A percentile compares a stretch with the other conserved stretches of the same genome.
Evolutionary conservation across 2,329 filamentous ascomycete species (phyloP).

Genomic region (Chrysosporium queenslandicum): DNA sequence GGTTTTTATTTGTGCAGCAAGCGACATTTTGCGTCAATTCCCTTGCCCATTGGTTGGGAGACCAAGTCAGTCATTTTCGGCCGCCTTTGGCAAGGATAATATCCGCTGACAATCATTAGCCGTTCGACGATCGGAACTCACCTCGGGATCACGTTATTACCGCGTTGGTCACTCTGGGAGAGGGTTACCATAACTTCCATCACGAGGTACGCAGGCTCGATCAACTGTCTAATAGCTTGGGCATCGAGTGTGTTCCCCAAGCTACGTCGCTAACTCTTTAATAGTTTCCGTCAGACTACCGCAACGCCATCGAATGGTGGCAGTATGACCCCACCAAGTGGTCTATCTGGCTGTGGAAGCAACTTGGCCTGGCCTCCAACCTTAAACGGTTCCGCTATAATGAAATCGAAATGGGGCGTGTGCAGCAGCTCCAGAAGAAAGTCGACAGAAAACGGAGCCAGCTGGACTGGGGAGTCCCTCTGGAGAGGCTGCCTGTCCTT

Average conservation of each 20-base stretch:
- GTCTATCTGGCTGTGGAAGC: constrained; percentile 76
- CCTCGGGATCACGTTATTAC: constrained; percentile 82
- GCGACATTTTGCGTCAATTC: constrained; percentile 92
- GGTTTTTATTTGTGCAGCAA: constrained; percentile 84
- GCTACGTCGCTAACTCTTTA: too few relatives aligned
- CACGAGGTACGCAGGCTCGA: too few relatives aligned
- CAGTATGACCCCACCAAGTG: constrained; percentile 91
- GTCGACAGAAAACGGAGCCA: constrained; percentile 72
- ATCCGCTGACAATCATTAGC: too few relatives aligned
- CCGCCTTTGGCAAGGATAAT: too few relatives aligned
- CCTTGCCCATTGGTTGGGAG: constrained; percentile 83
- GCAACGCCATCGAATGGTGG: constrained; percentile 82
- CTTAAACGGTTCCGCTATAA: constrained; percentile 86
- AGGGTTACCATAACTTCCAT: constrained; percentile 93
- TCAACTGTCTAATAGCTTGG: too few relatives aligned
- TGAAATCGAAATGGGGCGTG: constrained; percentile 83
- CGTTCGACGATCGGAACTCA: constrained; percentile 86
- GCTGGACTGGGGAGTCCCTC: constrained; percentile 76
- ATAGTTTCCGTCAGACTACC: constrained; percentile 87
- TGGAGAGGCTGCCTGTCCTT: constrained; percentile 76
- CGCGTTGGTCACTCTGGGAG: constrained; percentile 71
- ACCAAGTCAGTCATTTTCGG: too few relatives aligned
- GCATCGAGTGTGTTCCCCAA: too few relatives aligned
- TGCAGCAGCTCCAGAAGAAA: constrained; percentile 88
- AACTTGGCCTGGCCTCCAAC: constrained; percentile 71